phyloP scores from a whole-genome alignment of 768 basidiomycete species.

The Termitomyces sp. region DNA sequence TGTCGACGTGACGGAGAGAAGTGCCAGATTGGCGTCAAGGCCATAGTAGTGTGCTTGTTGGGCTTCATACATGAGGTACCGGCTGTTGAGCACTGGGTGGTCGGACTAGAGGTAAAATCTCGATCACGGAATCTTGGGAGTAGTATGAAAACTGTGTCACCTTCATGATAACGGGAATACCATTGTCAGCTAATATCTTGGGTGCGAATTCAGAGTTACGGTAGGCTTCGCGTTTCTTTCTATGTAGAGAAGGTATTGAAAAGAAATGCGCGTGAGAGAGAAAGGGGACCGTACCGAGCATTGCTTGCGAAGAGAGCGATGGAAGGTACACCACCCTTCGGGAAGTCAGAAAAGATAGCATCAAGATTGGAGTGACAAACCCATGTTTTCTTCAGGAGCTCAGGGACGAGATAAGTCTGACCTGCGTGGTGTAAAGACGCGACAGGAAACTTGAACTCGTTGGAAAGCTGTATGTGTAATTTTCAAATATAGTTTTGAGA shows the following conservation, averaged over 20 bases:
- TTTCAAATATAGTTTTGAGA: background rate
- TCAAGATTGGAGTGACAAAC: slow-evolving; percentile 23
- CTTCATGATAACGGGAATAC: slow-evolving; percentile 72
- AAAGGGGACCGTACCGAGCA: slow-evolving; percentile 29
- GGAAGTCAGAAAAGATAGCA: background rate
- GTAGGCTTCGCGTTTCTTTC: slow-evolving; percentile 50
- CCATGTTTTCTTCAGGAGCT: slow-evolving; percentile 65
- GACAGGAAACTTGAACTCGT: slow-evolving; percentile 77
- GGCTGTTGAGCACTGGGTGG: slow-evolving; percentile 54
- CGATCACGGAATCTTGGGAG: background rate
- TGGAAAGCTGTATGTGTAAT: slow-evolving; percentile 44
- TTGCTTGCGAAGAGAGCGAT: slow-evolving; percentile 71
- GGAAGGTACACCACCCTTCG: slow-evolving; percentile 48
- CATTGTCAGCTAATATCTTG: slow-evolving; percentile 59
- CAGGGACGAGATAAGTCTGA: slow-evolving; percentile 78
- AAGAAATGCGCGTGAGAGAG: background rate
- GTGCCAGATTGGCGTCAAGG: slow-evolving; percentile 47
- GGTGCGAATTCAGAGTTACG: slow-evolving; percentile 72
- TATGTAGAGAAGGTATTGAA: slow-evolving; percentile 3
- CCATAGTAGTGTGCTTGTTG: slow-evolving; percentile 67
- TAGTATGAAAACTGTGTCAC: slow-evolving; percentile 19
- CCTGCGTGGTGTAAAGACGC: slow-evolving; percentile 77
- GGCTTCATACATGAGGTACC: slow-evolving; percentile 68
- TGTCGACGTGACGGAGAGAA: slow-evolving; percentile 58
- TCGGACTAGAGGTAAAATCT: slow-evolving; percentile 32